phyloP scores from a whole-genome alignment of 2,329 filamentous ascomycete genomes.

The Talaromyces sp. region DNA sequence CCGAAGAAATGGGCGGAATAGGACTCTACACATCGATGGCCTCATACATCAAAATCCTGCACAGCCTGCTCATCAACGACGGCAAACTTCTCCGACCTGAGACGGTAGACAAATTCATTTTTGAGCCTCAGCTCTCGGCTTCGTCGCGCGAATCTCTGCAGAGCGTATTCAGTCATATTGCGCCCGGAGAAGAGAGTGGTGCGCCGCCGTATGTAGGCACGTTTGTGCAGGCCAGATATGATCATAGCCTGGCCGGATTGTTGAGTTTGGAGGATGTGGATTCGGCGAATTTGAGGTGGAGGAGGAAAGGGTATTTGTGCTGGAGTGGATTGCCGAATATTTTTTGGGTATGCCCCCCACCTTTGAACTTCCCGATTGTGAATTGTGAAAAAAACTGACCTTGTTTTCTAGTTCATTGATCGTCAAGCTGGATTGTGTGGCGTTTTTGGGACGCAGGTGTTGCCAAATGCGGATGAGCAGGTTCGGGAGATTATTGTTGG shows the following conservation, averaged over 20 bases:
- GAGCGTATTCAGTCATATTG: neutral
- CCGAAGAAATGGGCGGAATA: conserved; percentile 11
- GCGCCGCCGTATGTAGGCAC: conserved; percentile 10
- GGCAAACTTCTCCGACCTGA: conserved; percentile 4
- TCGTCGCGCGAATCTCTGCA: neutral
- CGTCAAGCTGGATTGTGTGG: conserved; percentile 13
- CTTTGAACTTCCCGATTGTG: no score
- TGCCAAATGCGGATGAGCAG: conserved; percentile 14
- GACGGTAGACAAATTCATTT: neutral
- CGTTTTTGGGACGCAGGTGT: conserved; percentile 12
- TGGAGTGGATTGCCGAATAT: conserved; percentile 15
- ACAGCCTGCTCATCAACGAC: conserved; percentile 8
- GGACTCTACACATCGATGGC: neutral
- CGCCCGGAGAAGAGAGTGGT: neutral
- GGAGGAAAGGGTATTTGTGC: conserved; percentile 14
- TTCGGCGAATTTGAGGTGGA: conserved; percentile 6
- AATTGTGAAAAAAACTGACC: no score
- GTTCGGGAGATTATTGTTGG: conserved; percentile 3
- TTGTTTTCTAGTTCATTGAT: conserved; percentile 10
- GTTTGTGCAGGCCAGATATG: conserved; percentile 10
- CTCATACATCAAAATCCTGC: conserved; percentile 13
- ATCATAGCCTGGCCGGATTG: conserved; percentile 11
- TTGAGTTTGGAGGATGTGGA: conserved; percentile 12
- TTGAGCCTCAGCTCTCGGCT: conserved; percentile 10
- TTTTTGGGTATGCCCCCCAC: conserved; percentile 9